These are phyloP conservation scores for Podospora comata DNA, from an alignment of 495 filamentous ascomycete species.

Conservation along the genomic window DNA sequence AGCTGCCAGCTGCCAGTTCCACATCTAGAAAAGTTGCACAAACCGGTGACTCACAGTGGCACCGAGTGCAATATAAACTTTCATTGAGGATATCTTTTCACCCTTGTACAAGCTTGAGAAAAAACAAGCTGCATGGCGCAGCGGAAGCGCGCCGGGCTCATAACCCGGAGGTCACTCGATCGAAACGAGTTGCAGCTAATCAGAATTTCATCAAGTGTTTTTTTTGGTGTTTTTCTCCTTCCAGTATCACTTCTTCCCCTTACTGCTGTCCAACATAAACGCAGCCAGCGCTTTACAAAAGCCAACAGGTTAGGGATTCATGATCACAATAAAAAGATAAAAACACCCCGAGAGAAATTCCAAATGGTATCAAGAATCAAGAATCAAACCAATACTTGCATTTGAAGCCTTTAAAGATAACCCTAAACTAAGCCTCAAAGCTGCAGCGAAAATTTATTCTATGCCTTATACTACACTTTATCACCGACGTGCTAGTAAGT, in stretches of 20 bases:
- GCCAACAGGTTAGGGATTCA: background rate
- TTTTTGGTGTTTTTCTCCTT: background rate
- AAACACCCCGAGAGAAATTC: background rate
- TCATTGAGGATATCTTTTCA: background rate
- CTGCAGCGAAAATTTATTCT: no score
- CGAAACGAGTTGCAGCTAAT: slow-evolving; percentile 18
- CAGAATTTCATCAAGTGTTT: background rate
- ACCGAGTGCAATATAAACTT: background rate
- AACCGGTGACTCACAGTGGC: background rate
- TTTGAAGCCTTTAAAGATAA: no score
- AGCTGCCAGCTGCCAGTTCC: background rate
- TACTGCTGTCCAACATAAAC: background rate
- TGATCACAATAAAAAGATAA: background rate
- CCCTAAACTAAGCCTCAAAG: no score
- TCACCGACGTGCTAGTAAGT: no score
- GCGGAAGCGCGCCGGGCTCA: slow-evolving; percentile 22
- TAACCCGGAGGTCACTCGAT: slow-evolving; percentile 21
- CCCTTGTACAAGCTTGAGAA: background rate
- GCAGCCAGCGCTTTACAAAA: background rate
- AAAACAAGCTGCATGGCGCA: slow-evolving; percentile 18
- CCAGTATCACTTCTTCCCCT: no score
- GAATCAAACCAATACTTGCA: no score
- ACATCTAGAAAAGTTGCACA: background rate
- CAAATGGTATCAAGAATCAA: background rate
- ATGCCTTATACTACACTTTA: no score